Evolutionary conservation across 352 stramenopile species (phyloP).

Genomic region (Globisporangium nodosum): DNA sequence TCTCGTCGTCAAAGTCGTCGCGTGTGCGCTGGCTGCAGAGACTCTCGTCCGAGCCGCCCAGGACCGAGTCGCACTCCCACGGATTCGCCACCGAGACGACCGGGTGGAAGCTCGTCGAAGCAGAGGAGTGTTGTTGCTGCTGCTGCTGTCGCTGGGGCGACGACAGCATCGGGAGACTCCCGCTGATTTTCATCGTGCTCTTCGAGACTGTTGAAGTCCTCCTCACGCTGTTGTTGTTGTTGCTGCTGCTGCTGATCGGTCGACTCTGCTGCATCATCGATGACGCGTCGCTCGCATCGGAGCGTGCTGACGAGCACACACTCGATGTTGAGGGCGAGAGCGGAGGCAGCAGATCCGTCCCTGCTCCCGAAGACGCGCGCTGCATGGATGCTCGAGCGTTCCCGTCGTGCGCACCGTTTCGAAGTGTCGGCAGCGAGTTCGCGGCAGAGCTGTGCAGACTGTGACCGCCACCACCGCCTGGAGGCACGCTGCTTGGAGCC

Average conservation of each 20-base stretch:
- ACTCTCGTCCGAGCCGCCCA: constrained; percentile 34
- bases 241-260: constrained; percentile 1
- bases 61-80: constrained; percentile 66
- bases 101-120: constrained; percentile 12
- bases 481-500: background rate
- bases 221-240: background rate
- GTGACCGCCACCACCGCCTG: background rate
- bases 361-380: constrained; percentile 3
- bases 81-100: constrained; percentile 23
- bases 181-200: background rate
- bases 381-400: constrained; percentile 10
- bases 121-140: background rate
- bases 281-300: constrained; percentile 15
- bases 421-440: constrained; percentile 18
- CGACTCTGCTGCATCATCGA: constrained; percentile 11
- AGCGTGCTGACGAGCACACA: constrained; percentile 27
- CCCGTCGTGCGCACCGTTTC: background rate
- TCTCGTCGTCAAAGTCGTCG: constrained; percentile 18
- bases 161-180: constrained; percentile 21
- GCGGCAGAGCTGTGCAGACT: background rate
- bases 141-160: constrained; percentile 6
- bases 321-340: constrained; percentile 26
- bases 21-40: constrained; percentile 35
- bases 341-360: constrained; percentile 9
- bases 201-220: background rate